These are phyloP conservation scores for Gamsiella multidivaricata DNA, from an alignment of 192 early-diverging fungal species.

Conservation along the genomic window DNA sequence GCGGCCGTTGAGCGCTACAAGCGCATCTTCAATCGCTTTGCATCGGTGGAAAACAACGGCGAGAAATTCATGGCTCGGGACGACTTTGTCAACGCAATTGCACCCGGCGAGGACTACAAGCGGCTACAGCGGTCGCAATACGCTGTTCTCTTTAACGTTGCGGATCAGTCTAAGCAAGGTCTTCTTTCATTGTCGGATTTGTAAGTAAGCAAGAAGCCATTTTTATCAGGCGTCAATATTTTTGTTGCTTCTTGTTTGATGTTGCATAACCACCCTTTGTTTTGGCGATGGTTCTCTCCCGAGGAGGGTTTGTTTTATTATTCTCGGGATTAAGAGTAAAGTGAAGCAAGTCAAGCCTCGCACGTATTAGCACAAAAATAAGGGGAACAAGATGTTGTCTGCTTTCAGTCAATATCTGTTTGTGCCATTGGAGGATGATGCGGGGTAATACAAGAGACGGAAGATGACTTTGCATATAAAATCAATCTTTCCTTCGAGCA, in stretches of 20 bases:
- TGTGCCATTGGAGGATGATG: no score
- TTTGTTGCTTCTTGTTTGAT: background rate
- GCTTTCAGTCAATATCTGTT: no score
- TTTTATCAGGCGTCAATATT: background rate
- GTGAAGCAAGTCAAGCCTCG: no score
- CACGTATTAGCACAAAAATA: no score
- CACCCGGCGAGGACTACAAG: slow-evolving; percentile 66
- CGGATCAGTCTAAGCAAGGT: slow-evolving; percentile 62
- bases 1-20: slow-evolving; percentile 55
- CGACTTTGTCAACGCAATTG: slow-evolving; percentile 70
- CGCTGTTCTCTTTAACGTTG: slow-evolving; percentile 66
- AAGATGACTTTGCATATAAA: no score
- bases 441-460: no score
- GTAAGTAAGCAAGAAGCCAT: slow-evolving; percentile 12
- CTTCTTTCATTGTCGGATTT: slow-evolving; percentile 68
- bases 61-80: slow-evolving; percentile 66
- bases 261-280: background rate
- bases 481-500: no score
- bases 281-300: no score
- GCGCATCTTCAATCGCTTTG: slow-evolving; percentile 58
- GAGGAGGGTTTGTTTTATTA: no score
- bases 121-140: slow-evolving; percentile 69
- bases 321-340: no score
- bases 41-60: slow-evolving; percentile 62
- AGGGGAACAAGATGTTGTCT: no score